Conservation (phyloP, 78 protist genomes). For the Neovahlkampfia damariscottae region DNA sequence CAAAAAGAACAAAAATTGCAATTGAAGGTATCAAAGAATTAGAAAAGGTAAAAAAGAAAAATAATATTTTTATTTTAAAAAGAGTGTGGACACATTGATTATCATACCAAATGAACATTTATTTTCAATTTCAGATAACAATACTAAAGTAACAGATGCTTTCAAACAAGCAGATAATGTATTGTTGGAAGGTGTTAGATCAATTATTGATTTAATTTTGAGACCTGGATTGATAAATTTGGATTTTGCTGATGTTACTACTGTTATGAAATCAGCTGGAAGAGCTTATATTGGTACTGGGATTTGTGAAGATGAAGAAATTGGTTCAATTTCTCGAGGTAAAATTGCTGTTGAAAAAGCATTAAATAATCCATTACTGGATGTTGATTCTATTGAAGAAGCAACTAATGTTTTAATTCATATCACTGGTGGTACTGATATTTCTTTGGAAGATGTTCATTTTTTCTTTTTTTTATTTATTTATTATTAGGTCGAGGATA, state of each 20-base stretch:
- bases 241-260: slow-evolving; percentile 70
- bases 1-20: slow-evolving; percentile 34
- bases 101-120: slow-evolving; percentile 63
- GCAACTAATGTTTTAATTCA: slow-evolving; percentile 45
- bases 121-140: slow-evolving; percentile 19
- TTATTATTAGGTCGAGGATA: no score
- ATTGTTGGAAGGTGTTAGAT: slow-evolving; percentile 52
- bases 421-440: no score
- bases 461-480: no score
- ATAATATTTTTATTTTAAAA: no score
- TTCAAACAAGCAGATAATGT: slow-evolving; percentile 63
- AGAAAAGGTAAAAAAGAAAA: no score
- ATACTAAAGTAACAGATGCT: slow-evolving; percentile 47
- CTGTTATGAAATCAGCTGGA: slow-evolving; percentile 56
- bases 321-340: not conserved
- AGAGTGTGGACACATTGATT: slow-evolving; percentile 51
- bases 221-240: slow-evolving; percentile 71
- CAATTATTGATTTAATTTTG: slow-evolving; percentile 59
- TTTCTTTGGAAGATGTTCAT: no score
- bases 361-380: slow-evolving; percentile 47
- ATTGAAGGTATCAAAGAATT: slow-evolving; percentile 35
- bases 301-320: not conserved
- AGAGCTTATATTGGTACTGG: slow-evolving; percentile 57
- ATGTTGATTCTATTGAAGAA: slow-evolving; percentile 31
- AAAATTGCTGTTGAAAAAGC: slow-evolving; percentile 24